Percentiles rank a stretch among this genome's conserved stretches.
Evolutionary conservation across 257 asterid species (phyloP).

Genomic region (Solanum gracilifrons): DNA sequence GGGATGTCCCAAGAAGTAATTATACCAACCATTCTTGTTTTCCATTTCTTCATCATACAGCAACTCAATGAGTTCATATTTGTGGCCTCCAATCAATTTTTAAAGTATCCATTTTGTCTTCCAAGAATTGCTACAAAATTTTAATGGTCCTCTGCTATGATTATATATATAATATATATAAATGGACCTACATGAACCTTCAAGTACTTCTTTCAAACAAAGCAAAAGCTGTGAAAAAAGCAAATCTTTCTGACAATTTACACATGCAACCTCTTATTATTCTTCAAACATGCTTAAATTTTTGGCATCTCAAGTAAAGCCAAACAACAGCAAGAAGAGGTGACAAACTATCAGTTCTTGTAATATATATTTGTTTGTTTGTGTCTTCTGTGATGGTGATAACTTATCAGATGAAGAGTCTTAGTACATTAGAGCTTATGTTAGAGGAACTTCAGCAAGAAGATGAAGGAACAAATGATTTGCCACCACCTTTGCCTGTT

Average conservation of each 20-base stretch:
- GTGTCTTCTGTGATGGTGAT: constrained; percentile 16
- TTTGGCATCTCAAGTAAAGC: background rate
- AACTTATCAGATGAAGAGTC: constrained; percentile 27
- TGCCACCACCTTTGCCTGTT: constrained; percentile 55
- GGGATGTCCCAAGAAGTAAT: background rate
- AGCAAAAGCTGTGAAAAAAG: background rate
- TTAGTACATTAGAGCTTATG: constrained; percentile 71
- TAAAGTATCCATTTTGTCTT: background rate
- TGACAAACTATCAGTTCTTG: background rate
- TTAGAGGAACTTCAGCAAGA: constrained; percentile 42
- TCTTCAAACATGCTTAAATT: background rate
- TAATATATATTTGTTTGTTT: background rate
- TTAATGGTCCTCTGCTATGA: background rate
- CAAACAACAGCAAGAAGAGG: background rate
- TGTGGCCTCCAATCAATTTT: background rate
- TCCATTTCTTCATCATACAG: background rate
- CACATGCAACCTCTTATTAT: background rate
- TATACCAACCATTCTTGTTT: background rate
- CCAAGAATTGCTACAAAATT: background rate
- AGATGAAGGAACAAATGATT: constrained; percentile 26
- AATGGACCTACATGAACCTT: background rate
- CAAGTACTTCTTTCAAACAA: background rate
- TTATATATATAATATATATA: background rate
- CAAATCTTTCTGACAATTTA: background rate
- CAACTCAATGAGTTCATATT: background rate